phyloP scores from a whole-genome alignment of 768 basidiomycete species.

The Steccherinum ochraceum region DNA sequence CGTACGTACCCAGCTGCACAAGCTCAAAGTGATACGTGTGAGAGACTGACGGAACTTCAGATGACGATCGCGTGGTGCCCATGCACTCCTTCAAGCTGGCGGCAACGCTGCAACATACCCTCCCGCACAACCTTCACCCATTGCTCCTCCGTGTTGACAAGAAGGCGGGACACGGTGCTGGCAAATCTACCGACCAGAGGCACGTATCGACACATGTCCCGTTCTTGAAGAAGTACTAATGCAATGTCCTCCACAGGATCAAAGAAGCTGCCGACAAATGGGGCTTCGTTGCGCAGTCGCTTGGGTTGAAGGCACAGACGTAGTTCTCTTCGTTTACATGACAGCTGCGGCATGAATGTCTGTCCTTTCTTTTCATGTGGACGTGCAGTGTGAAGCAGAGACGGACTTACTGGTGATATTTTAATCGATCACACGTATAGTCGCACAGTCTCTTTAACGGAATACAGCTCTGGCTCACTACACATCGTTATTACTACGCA shows the following conservation, averaged over 20 bases:
- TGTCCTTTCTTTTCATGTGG: no score
- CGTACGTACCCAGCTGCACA: slow-evolving; percentile 40
- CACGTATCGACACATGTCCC: slow-evolving; percentile 15
- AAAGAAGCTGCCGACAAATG: slow-evolving; percentile 73
- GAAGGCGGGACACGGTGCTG: slow-evolving; percentile 77
- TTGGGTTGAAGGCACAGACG: slow-evolving; percentile 40
- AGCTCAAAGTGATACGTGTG: not conserved
- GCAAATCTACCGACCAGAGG: slow-evolving; percentile 72
- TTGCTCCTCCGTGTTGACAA: slow-evolving; percentile 72
- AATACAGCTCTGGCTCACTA: no score
- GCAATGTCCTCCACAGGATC: slow-evolving; percentile 42
- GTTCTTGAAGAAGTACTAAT: slow-evolving; percentile 1
- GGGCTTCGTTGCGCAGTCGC: slow-evolving; percentile 64
- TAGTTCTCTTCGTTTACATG: no score
- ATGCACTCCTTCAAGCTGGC: slow-evolving; percentile 82
- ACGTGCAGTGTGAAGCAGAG: no score
- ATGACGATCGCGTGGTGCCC: slow-evolving; percentile 84
- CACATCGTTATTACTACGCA: no score
- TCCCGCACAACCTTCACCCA: slow-evolving; percentile 64
- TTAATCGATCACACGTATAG: no score
- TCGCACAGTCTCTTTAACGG: no score
- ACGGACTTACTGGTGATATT: no score
- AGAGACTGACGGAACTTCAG: slow-evolving; percentile 26
- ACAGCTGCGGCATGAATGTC: no score
- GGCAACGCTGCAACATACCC: slow-evolving; percentile 65